Evolutionary conservation across 176 grass and related monocot species (phyloP).

Genomic region (Triticum urartu): DNA sequence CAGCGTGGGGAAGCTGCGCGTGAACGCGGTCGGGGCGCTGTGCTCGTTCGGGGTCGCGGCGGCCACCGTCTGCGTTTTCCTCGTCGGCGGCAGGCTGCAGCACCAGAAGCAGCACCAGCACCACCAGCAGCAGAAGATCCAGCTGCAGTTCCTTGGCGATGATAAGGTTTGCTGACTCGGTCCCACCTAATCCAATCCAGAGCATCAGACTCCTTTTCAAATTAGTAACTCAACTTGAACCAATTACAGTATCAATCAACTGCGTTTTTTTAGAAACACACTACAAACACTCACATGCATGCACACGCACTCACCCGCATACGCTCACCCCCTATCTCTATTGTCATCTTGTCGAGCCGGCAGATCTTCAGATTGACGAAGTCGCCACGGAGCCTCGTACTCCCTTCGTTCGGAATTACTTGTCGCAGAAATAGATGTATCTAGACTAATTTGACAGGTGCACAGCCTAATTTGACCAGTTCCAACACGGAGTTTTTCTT

Average conservation of each 20-base stretch:
- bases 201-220: not conserved
- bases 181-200: not conserved
- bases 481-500: not conserved
- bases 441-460: not conserved
- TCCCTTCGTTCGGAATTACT: too few relatives aligned
- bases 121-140: slow-evolving; percentile 64
- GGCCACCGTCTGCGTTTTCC: slow-evolving; percentile 66
- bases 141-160: slow-evolving; percentile 77
- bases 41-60: slow-evolving; percentile 77
- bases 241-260: not conserved
- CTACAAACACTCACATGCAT: too few relatives aligned
- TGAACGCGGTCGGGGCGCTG: slow-evolving; percentile 70
- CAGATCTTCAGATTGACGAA: too few relatives aligned
- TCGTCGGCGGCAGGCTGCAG: slow-evolving; percentile 46
- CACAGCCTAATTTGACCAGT: not conserved
- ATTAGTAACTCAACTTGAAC: not conserved
- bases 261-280: not conserved
- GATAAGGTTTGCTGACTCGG: slow-evolving; percentile 47
- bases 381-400: too few relatives aligned
- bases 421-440: too few relatives aligned
- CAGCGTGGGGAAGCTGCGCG: slow-evolving; percentile 54
- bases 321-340: too few relatives aligned
- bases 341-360: too few relatives aligned
- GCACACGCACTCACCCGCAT: too few relatives aligned
- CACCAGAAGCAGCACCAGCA: slow-evolving; percentile 42